A percentile compares a stretch with the other conserved stretches of the same genome.
These are phyloP conservation scores for Fusarium xyrophilum DNA, from an alignment of 2,329 filamentous ascomycete species.

Conservation along the genomic window DNA sequence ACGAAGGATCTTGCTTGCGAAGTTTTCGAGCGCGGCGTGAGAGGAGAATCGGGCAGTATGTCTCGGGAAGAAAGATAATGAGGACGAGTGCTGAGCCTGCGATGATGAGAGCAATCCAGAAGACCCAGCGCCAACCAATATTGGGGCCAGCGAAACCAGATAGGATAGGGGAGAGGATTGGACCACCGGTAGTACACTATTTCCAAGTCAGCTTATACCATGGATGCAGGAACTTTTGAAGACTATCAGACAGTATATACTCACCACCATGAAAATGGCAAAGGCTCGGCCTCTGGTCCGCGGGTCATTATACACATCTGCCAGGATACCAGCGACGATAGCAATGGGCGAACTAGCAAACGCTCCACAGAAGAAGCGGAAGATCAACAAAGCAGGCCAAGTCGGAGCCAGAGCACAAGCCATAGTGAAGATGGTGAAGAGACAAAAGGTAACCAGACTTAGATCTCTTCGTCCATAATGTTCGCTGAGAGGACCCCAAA, in stretches of 20 bases:
- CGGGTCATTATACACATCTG: slow-evolving; percentile 67
- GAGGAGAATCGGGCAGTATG: slow-evolving; percentile 65
- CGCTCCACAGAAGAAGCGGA: slow-evolving; percentile 61
- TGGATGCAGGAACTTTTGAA: neutral
- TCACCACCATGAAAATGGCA: slow-evolving; percentile 68
- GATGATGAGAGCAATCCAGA: slow-evolving; percentile 74
- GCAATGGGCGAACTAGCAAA: slow-evolving; percentile 66
- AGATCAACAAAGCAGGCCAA: slow-evolving; percentile 60
- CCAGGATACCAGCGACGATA: slow-evolving; percentile 68
- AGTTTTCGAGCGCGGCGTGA: slow-evolving; percentile 62
- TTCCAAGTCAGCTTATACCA: slow-evolving; percentile 13
- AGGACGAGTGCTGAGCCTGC: slow-evolving; percentile 67
- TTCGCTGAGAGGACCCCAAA: slow-evolving; percentile 72
- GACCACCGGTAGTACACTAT: slow-evolving; percentile 68
- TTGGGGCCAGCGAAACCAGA: slow-evolving; percentile 66
- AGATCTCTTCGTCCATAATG: slow-evolving; percentile 64
- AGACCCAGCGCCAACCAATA: slow-evolving; percentile 73
- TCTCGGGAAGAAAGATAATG: slow-evolving; percentile 70
- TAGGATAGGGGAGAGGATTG: slow-evolving; percentile 69
- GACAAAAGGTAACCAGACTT: slow-evolving; percentile 53
- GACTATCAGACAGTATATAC: slow-evolving; percentile 27
- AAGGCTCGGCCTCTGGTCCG: slow-evolving; percentile 64
- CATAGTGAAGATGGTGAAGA: slow-evolving; percentile 61
- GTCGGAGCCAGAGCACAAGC: slow-evolving; percentile 62
- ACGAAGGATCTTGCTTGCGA: slow-evolving; percentile 61